Conservation (phyloP, 2,329 filamentous ascomycete species). For the Dactylonectria macrodidyma region DNA sequence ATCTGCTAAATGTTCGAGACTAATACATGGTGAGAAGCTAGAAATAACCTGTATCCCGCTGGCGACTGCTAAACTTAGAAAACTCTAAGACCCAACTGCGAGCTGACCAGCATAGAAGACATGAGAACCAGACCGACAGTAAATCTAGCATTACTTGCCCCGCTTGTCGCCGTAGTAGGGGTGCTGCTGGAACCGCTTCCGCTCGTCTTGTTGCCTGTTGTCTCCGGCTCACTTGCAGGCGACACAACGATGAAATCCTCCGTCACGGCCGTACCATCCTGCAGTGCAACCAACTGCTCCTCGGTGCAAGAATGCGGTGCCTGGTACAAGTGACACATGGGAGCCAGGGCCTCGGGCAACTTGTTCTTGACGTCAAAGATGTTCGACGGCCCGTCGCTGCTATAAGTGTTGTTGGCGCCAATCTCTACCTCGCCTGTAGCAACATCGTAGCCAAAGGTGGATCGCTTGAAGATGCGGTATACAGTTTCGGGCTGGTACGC, state of each 20-base stretch:
- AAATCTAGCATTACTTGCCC: too few relatives aligned
- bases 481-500: constrained; percentile 71
- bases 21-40: too few relatives aligned
- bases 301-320: constrained; percentile 60
- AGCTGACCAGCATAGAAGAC: too few relatives aligned
- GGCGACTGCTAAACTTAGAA: too few relatives aligned
- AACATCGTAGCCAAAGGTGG: constrained; percentile 66
- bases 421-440: constrained; percentile 63
- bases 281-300: constrained; percentile 41
- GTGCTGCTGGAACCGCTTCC: constrained; percentile 1
- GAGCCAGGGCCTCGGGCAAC: constrained; percentile 59
- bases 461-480: constrained; percentile 69
- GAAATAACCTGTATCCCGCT: too few relatives aligned
- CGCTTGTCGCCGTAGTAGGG: background rate
- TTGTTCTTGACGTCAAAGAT: constrained; percentile 69
- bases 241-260: constrained; percentile 39
- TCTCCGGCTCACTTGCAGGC: background rate
- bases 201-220: background rate
- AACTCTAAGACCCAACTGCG: too few relatives aligned
- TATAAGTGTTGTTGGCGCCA: constrained; percentile 43
- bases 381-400: constrained; percentile 58
- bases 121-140: too few relatives aligned
- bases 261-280: constrained; percentile 36
- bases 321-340: constrained; percentile 71
- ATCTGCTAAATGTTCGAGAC: too few relatives aligned